Base-by-base conservation (phyloP, 192 early-diverging fungal genomes). In the Entomortierella parvispora region DNA sequence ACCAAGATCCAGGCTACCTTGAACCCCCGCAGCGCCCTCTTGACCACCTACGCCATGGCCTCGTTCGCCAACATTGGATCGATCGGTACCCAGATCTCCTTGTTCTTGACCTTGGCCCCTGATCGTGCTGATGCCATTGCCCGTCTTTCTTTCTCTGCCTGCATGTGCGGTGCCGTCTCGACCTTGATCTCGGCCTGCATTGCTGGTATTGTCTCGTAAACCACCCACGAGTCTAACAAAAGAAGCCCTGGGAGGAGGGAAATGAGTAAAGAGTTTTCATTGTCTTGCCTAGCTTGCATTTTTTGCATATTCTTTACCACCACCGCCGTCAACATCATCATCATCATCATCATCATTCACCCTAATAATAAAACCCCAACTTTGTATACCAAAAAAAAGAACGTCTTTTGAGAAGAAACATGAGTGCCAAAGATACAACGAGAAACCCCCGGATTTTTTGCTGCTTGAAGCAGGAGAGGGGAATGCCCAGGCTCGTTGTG, bases 61-160 rank as follows among this genome's bases (percentile, higher is more conserved):
- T 92, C 93, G 18, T 97, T 93, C 70, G 93, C 92, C 26, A 97
- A 95, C 83, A 76, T 97, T 37, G 85, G 86, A 22, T 92, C 90
- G 60, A 92, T 95, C 66, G 95, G 93, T 65, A 92, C 91, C 70
- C 92, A 95, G 81, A 90, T 93, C 49, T 90, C 91, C 59, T 59
- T 85, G 55, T 80, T 95, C 62, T 87, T 91, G 57, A 83, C 91
- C 51, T 82, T 97, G 71, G 91, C 91, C 17, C 94, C 93, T 10
- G 77, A 82, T 34, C 84, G 93, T 62, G 81, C 87, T 43, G 87
- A 82, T 59, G 90, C 94, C 32, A 84, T 94, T 45, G 91, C 94
- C 12, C 76, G 81, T 26, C 79, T 95, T 12, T 93, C 91, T 17
- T 64, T 93, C 6, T 92, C 90, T 63, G 91, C 95, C 34, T 93